A percentile compares a stretch with the other conserved stretches of the same genome.
Conservation (phyloP, 192 early-diverging fungal species). For the Entophlyctis luteolus region DNA sequence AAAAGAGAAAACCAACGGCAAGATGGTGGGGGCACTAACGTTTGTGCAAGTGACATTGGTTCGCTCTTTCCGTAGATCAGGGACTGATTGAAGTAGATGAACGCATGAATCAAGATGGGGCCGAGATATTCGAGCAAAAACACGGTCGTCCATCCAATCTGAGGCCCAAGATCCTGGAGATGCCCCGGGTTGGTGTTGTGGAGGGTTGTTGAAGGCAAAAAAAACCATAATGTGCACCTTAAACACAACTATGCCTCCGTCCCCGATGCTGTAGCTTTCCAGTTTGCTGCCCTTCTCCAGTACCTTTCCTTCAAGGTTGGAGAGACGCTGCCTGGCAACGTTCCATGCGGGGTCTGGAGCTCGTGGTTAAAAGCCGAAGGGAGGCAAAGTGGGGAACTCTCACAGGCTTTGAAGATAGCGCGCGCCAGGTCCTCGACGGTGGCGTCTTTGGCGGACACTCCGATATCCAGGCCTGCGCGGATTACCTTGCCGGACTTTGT, state of each 20-base stretch:
- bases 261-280: conserved; percentile 59
- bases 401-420: conserved; percentile 60
- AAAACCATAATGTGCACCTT: background rate
- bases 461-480: conserved; percentile 29
- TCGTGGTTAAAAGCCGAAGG: background rate
- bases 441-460: conserved; percentile 36
- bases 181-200: background rate
- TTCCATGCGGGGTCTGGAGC: conserved; percentile 55
- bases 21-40: background rate
- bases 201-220: background rate
- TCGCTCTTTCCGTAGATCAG: conserved; percentile 64
- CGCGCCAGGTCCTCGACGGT: conserved; percentile 67
- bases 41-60: conserved; percentile 71
- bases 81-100: conserved; percentile 73
- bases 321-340: conserved; percentile 80
- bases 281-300: conserved; percentile 53
- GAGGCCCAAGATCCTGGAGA: conserved; percentile 57
- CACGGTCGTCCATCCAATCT: conserved; percentile 90
- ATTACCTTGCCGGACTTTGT: conserved; percentile 27
- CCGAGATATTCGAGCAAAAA: conserved; percentile 92
- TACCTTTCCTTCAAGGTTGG: conserved; percentile 55
- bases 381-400: background rate
- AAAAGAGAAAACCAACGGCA: background rate
- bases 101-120: conserved; percentile 79
- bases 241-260: conserved; percentile 51